Conservation (phyloP, 768 basidiomycete species). For the Agrocybe praecox region DNA sequence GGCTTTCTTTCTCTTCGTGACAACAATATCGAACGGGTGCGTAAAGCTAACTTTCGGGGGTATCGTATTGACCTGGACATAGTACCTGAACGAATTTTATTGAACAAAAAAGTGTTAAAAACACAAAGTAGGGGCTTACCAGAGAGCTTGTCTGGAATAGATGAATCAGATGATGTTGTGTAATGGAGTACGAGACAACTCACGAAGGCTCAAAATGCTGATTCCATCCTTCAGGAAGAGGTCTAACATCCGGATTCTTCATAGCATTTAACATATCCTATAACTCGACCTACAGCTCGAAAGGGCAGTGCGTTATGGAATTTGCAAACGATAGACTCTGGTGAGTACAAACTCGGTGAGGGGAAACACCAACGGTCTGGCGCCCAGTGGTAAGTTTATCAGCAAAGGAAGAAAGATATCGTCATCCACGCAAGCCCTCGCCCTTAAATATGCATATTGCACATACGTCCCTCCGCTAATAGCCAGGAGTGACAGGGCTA, state of each 20-base stretch:
- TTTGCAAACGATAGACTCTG: too few relatives aligned
- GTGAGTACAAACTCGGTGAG: not conserved
- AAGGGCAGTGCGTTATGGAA: too few relatives aligned
- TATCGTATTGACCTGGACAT: conserved; percentile 29
- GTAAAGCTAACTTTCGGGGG: conserved; percentile 36
- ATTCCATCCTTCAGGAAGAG: conserved; percentile 34
- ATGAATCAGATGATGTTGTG: not conserved
- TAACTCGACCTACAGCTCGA: too few relatives aligned
- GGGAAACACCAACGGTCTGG: too few relatives aligned
- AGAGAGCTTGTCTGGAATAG: conserved; percentile 18
- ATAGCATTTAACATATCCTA: conserved; percentile 2
- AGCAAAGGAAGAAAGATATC: too few relatives aligned
- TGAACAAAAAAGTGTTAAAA: not conserved
- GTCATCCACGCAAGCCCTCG: too few relatives aligned
- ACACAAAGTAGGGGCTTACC: conserved; percentile 14
- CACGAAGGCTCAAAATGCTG: conserved; percentile 35
- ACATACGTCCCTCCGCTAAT: too few relatives aligned
- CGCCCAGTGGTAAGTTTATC: too few relatives aligned
- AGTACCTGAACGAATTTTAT: conserved; percentile 26
- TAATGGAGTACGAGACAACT: conserved; percentile 10
- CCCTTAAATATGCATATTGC: too few relatives aligned
- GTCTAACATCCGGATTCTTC: conserved; percentile 19
- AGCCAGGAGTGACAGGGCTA: too few relatives aligned
- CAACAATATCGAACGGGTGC: conserved; percentile 29
- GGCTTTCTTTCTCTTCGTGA: not conserved